Conservation (phyloP, 1,139 yeast genomes). For the Geotrichum phurueaensis region DNA sequence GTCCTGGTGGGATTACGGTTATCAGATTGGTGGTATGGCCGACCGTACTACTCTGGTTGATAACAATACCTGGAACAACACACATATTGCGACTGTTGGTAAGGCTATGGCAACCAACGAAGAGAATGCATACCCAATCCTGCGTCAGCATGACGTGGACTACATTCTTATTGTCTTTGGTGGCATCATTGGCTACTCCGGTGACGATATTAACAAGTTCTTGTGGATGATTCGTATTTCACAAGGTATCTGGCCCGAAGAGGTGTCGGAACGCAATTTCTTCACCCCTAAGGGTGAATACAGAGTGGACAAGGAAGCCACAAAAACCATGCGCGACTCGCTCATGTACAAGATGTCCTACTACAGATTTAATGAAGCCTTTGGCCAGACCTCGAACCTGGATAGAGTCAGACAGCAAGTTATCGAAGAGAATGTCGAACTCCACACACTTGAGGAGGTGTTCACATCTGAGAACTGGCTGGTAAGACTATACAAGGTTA, state of each 20-base stretch:
- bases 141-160: conserved; percentile 90
- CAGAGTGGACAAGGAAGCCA: conserved; percentile 74
- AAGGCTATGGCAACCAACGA: conserved; percentile 93
- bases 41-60: conserved; percentile 97
- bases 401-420: conserved; percentile 89
- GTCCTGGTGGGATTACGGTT: conserved; percentile 99
- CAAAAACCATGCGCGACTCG: conserved; percentile 79
- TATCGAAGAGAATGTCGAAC: conserved; percentile 48
- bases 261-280: conserved; percentile 75
- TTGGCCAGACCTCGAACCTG: conserved; percentile 54
- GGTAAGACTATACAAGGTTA: conserved; percentile 89
- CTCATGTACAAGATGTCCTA: conserved; percentile 94
- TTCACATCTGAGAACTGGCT: conserved; percentile 96
- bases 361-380: conserved; percentile 74
- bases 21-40: conserved; percentile 99
- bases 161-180: conserved; percentile 92
- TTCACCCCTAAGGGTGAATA: conserved; percentile 86
- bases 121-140: conserved; percentile 79
- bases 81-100: conserved; percentile 99
- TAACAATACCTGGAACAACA: conserved; percentile 98
- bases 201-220: conserved; percentile 95
- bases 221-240: conserved; percentile 98
- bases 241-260: conserved; percentile 99
- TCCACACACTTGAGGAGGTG: conserved; percentile 84
- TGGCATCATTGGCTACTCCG: conserved; percentile 87